Evolutionary conservation across 495 filamentous ascomycete species (phyloP).

Genomic region (Podospora tetraspora): DNA sequence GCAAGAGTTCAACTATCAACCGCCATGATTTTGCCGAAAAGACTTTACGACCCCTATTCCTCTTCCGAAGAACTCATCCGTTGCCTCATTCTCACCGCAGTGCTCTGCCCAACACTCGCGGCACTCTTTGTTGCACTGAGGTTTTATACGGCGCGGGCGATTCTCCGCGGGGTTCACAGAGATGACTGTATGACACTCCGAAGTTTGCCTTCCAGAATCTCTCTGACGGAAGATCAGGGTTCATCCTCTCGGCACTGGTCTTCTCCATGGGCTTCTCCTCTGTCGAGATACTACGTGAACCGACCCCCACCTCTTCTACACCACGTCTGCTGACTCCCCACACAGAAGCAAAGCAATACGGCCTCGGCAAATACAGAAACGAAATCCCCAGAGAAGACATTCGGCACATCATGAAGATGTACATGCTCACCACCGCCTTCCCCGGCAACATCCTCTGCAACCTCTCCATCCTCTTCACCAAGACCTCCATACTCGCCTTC

Average conservation of each 20-base stretch:
- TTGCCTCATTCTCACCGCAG: constrained; percentile 8
- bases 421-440: constrained; percentile 12
- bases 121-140: constrained; percentile 19
- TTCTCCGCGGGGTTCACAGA: constrained; percentile 16
- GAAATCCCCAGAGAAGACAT: neutral
- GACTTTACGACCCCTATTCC: too few relatives aligned
- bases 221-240: too few relatives aligned
- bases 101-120: constrained; percentile 18
- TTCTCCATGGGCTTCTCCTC: too few relatives aligned
- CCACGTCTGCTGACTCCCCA: too few relatives aligned
- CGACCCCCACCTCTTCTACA: too few relatives aligned
- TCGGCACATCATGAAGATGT: neutral
- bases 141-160: constrained; percentile 21
- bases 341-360: too few relatives aligned
- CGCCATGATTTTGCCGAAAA: too few relatives aligned
- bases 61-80: too few relatives aligned
- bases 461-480: constrained; percentile 20
- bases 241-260: too few relatives aligned
- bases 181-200: constrained; percentile 21
- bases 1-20: too few relatives aligned
- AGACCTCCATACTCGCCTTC: constrained; percentile 20
- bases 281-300: too few relatives aligned
- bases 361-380: neutral
- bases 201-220: too few relatives aligned
- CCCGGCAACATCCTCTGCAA: constrained; percentile 12